These are phyloP conservation scores for Rutstroemia sp. DNA, from an alignment of 2,329 filamentous ascomycete species.

Conservation along the genomic window DNA sequence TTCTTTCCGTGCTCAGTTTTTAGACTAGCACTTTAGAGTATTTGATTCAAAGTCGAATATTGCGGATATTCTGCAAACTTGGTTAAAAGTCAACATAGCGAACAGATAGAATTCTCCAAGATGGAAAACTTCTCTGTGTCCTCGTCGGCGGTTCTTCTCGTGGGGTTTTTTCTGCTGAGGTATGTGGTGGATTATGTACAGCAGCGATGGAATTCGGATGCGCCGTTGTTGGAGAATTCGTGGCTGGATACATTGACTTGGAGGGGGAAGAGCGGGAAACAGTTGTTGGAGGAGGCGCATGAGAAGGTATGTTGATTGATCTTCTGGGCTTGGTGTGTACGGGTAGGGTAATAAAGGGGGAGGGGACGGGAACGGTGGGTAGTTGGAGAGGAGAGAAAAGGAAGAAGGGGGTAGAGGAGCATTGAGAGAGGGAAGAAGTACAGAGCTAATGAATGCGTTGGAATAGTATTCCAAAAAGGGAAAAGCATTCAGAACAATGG, in stretches of 20 bases:
- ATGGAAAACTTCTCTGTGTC: neutral
- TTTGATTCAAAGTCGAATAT: too few species aligned
- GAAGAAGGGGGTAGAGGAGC: too few species aligned
- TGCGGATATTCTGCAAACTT: too few species aligned
- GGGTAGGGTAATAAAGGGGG: neutral
- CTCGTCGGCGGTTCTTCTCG: neutral
- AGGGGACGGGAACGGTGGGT: neutral
- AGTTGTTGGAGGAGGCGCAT: slow-evolving; percentile 1
- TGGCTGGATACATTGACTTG: neutral
- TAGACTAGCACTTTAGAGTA: too few species aligned
- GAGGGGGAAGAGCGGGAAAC: neutral
- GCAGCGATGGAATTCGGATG: neutral
- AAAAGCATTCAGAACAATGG: slow-evolving; percentile 2
- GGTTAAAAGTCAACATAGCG: too few species aligned
- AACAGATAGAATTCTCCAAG: neutral
- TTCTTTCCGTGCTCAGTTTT: too few species aligned
- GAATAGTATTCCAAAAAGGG: slow-evolving; percentile 4
- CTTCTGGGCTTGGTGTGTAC: neutral
- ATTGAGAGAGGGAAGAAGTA: too few species aligned
- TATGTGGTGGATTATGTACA: neutral
- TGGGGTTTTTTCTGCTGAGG: neutral
- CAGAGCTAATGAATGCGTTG: too few species aligned
- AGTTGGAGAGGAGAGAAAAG: too few species aligned
- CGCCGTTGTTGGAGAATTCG: neutral
- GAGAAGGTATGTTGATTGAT: neutral